These are phyloP conservation scores for Botryotinia globosa DNA, from an alignment of 2,329 filamentous ascomycete species.

Conservation along the genomic window DNA sequence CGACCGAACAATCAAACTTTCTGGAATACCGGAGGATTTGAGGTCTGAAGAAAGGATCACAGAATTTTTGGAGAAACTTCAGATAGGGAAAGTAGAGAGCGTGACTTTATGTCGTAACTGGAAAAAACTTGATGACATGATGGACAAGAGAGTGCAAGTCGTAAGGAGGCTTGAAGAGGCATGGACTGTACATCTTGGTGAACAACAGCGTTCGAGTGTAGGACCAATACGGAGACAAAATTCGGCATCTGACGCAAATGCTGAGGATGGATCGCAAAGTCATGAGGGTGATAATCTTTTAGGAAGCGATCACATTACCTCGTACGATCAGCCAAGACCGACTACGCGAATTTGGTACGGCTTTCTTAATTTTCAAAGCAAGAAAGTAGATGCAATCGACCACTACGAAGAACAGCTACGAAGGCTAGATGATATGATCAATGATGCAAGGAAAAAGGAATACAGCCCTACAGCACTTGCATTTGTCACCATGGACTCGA, in stretches of 20 bases:
- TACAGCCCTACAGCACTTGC: constrained; percentile 80
- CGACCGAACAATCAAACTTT: constrained; percentile 87
- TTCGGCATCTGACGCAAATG: constrained; percentile 44
- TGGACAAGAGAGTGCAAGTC: constrained; percentile 62
- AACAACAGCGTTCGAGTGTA: constrained; percentile 30
- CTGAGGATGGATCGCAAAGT: constrained; percentile 44
- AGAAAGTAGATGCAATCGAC: constrained; percentile 83
- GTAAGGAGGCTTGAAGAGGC: constrained; percentile 76
- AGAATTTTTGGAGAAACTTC: constrained; percentile 79
- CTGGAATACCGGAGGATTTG: constrained; percentile 78
- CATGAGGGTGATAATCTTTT: constrained; percentile 62
- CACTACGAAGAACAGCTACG: constrained; percentile 88
- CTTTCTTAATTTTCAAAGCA: constrained; percentile 66
- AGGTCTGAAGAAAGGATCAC: constrained; percentile 81
- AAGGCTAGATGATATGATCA: constrained; percentile 72
- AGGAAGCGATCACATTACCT: constrained; percentile 41
- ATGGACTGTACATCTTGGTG: constrained; percentile 75
- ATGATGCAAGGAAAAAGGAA: constrained; percentile 65
- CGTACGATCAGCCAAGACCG: constrained; percentile 55
- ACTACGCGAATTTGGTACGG: constrained; percentile 76
- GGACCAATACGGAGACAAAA: constrained; percentile 41
- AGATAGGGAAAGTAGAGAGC: constrained; percentile 85
- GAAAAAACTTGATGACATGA: constrained; percentile 73
- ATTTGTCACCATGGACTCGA: constrained; percentile 96
- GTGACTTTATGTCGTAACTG: constrained; percentile 86